Conservation (phyloP, 495 filamentous ascomycete species). For the Lasiosphaeria miniovina region DNA sequence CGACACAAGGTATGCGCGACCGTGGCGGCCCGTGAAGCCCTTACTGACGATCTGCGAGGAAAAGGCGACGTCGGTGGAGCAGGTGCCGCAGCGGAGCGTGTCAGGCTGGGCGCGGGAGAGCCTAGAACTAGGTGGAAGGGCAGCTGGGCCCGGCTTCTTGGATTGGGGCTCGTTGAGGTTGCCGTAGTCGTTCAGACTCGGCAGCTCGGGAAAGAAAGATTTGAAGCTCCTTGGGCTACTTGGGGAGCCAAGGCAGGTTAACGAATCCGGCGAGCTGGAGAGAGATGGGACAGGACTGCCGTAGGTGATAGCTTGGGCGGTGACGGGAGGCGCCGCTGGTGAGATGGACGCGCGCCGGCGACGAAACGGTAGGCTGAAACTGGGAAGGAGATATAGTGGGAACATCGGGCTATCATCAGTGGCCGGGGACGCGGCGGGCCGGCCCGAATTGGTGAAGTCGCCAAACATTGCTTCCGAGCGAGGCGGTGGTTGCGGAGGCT, state of each 20-base stretch:
- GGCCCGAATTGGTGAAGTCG: slow-evolving; percentile 15
- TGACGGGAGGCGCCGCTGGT: slow-evolving; percentile 1
- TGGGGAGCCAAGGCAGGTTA: slow-evolving; percentile 22
- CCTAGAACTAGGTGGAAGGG: background rate
- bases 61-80: slow-evolving; percentile 71
- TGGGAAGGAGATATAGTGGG: slow-evolving; percentile 50
- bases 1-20: slow-evolving; percentile 84
- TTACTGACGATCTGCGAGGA: slow-evolving; percentile 81
- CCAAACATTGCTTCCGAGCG: slow-evolving; percentile 19
- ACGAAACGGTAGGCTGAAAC: slow-evolving; percentile 43
- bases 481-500: background rate
- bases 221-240: slow-evolving; percentile 12
- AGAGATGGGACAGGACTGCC: slow-evolving; percentile 17
- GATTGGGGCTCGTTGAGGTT: background rate
- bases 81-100: slow-evolving; percentile 68
- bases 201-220: slow-evolving; percentile 16
- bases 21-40: slow-evolving; percentile 91
- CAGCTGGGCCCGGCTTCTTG: background rate
- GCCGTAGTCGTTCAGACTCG: slow-evolving; percentile 5
- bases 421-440: slow-evolving; percentile 6
- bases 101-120: slow-evolving; percentile 38
- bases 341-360: slow-evolving; percentile 26
- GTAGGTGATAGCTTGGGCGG: background rate
- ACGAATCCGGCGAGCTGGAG: slow-evolving; percentile 35
- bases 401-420: slow-evolving; percentile 40